Conservation (phyloP, 2,329 filamentous ascomycete species). For the Colletotrichum sp. region DNA sequence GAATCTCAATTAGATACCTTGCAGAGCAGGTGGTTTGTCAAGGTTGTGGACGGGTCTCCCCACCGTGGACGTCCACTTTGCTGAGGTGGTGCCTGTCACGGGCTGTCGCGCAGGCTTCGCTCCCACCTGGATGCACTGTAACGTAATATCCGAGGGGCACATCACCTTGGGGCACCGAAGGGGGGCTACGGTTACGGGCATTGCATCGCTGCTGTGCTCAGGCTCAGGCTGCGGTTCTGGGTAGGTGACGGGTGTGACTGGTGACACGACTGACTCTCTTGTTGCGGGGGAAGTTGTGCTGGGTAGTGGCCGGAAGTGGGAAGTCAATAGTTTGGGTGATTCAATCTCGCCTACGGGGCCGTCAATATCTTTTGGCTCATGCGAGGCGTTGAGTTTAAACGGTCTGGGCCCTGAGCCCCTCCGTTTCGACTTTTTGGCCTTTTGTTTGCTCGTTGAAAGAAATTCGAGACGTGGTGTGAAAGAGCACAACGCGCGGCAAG, state of each 20-base stretch:
- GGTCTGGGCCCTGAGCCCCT: background rate
- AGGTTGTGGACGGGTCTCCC: background rate
- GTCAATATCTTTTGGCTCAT: background rate
- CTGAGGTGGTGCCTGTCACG: slow-evolving; percentile 1
- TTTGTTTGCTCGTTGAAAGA: background rate
- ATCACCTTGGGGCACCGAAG: background rate
- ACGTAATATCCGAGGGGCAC: slow-evolving; percentile 19
- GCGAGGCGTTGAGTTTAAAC: background rate
- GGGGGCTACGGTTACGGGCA: background rate
- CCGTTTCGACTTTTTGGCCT: background rate
- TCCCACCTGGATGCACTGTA: slow-evolving; percentile 15
- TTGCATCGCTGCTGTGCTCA: background rate
- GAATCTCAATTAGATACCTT: background rate
- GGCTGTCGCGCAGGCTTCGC: background rate
- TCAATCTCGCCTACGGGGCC: background rate
- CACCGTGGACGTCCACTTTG: background rate
- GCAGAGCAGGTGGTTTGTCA: background rate
- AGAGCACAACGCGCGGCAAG: background rate
- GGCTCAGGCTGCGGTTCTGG: background rate
- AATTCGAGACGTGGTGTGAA: background rate
- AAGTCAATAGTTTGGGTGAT: background rate
- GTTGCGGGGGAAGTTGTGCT: background rate
- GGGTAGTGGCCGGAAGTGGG: background rate
- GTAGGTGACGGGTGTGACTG: background rate
- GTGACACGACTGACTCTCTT: background rate